Base-by-base conservation (phyloP, 2,329 filamentous ascomycete genomes). In the Thelonectria discophora region DNA sequence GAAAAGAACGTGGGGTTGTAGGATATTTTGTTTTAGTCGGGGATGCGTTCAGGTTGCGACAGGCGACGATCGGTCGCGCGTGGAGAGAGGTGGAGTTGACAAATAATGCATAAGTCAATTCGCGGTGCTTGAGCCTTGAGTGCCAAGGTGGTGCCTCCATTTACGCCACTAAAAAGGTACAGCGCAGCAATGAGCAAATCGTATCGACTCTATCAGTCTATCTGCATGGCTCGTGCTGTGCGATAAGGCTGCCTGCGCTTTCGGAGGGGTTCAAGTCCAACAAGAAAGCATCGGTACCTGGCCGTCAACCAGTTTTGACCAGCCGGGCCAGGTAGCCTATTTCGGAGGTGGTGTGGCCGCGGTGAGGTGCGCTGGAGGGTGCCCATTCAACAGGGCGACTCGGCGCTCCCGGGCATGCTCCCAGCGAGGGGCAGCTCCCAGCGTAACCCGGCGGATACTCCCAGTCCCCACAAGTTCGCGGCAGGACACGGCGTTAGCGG, bases 401-500 rank as follows among this genome's bases (percentile, higher is more conserved):
- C 46, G 34, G 47, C 42, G 21, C n/a, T n/a, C n/a, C n/a, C n/a
- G n/a, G n/a, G n/a, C 30, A 42, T 52, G 17, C 18, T 40, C 37
- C 50, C 18, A 52, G 52, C 45, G 43, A 47, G 17, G 17, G 5
- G 45, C 20, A 37, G 43, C 18, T 18, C 8, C 43, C 34, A 34
- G 18, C 37, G 57, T 24, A 47, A 63, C 50, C 55, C 58, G 13
- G 57, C 58, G 46, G 63, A 53, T 69, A 67, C 66, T 13, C 48
- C 58, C 46, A 40, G 60, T 55, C 50, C 62, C 60, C 56, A 53
- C 48, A 30, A 13, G 53, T 66, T 52, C 52, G 51, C 69, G 68
- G 69, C 65, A 58, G 51, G 66, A 65, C 27, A 50, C 69, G 68
- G 68, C 58, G 66, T 64, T 59, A 56, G 49, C 69, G 70, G 70